phyloP scores from a whole-genome alignment of 1,284 basidiomycete species.

The Boletus sp. region DNA sequence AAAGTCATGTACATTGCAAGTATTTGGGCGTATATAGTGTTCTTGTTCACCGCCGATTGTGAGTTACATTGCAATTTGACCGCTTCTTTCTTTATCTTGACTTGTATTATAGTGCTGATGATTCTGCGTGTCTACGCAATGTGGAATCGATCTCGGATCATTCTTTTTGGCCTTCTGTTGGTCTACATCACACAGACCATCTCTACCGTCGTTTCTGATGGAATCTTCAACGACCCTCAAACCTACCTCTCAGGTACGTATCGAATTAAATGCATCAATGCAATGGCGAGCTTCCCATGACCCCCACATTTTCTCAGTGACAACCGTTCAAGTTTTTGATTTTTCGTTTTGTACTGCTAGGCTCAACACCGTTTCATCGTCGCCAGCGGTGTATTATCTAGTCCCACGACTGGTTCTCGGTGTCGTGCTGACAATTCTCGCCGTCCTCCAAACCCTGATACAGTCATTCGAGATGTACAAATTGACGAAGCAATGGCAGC shows the following conservation, averaged over 20 bases:
- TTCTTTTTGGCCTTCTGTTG: neutral
- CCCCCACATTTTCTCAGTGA: neutral
- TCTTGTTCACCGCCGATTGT: neutral
- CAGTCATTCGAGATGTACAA: neutral
- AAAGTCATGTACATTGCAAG: no score
- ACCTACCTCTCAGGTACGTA: neutral
- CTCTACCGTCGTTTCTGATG: neutral
- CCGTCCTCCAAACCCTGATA: neutral
- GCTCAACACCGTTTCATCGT: no score
- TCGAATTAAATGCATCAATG: neutral
- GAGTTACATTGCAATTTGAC: neutral
- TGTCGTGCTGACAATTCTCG: neutral
- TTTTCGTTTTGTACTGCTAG: neutral
- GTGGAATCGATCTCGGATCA: neutral
- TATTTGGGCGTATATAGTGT: neutral
- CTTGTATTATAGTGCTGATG: neutral
- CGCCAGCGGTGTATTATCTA: no score
- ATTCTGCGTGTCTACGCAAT: constrained; percentile 1
- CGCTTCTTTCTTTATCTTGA: neutral
- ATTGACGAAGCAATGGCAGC: neutral
- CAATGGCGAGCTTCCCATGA: neutral
- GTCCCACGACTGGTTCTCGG: neutral
- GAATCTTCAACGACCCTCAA: neutral
- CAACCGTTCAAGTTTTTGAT: neutral
- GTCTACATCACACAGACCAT: neutral